Evolutionary conservation across 1,284 basidiomycete species (phyloP), one percentile per base, ranked within the genome.

Genomic region (Bjerkandera adusta): DNA sequence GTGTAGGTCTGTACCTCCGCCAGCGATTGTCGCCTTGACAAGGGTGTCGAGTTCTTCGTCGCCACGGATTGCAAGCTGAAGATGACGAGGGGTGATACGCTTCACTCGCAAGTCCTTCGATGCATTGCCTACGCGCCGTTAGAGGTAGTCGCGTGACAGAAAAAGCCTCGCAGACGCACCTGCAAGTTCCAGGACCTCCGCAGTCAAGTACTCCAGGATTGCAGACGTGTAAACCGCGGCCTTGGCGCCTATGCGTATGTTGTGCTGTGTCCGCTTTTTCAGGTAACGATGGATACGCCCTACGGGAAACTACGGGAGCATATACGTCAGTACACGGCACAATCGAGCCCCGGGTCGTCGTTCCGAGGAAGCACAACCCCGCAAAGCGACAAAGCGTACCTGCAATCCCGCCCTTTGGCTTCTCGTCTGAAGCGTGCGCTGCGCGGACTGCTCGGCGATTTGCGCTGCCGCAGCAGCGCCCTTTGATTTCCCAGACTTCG

Each of bases 91-190:
- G 0, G 92, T 97, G 67, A 98, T 97, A 66, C 96, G 91, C 71
- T 97, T 97, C 36, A 97, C 92, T 45, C 89, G 83, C 30, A 97
- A 78, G 72, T 98, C 95, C 65, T 97, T 97, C 8, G 94, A 95
- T 20, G 95, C 95, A 68, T 98, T 98, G 34, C 95, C 95, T 92
- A 36, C 4, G 11, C 16, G 27, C n/a, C 24, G 36, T 10, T 33
- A 7, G 29, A 40, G 32, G 26, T 29, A n/a, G 24, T 21, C 15
- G 40, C 18, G 16, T 20, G 21, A 20, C 44, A 15, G 20, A 21
- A 6, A 33, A 50, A n/a, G 16, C 43, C 8, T 27, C 35, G 8
- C 22, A 32, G 21, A 35, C 16, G 51, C 51, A 89, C 89, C 90
- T 49, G 91, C 91, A 40, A 95, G 76, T 62, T 95, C 92, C 43